Percentiles rank a stretch among this genome's conserved stretches.
phyloP scores from a whole-genome alignment of 1,284 basidiomycete genomes.

The Naganishia sp. region DNA sequence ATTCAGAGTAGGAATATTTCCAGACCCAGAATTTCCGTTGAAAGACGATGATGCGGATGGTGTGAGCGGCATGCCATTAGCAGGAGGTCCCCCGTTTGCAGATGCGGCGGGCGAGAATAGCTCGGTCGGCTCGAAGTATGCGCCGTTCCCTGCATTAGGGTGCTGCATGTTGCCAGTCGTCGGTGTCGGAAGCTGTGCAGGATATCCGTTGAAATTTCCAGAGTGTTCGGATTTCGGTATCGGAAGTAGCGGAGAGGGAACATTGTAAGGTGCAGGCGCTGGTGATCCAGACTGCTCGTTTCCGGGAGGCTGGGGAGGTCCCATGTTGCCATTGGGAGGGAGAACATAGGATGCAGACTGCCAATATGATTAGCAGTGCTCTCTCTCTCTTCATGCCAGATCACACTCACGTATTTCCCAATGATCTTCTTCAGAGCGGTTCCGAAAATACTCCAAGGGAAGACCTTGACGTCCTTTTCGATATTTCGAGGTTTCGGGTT shows the following conservation, averaged over 20 bases:
- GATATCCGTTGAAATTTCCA: conserved; percentile 14
- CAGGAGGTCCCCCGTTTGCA: conserved; percentile 1
- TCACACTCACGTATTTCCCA: conserved; percentile 79
- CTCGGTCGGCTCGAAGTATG: conserved; percentile 26
- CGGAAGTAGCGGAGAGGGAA: conserved; percentile 33
- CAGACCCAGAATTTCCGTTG: conserved; percentile 26
- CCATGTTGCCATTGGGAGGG: conserved; percentile 35
- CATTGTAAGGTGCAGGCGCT: conserved; percentile 26
- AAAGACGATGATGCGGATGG: conserved; percentile 17
- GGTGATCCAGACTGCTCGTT: conserved; percentile 24
- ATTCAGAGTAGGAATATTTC: conserved; percentile 11
- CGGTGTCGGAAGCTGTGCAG: background rate
- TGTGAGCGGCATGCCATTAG: conserved; percentile 11
- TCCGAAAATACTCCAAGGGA: conserved; percentile 81
- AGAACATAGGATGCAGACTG: conserved; percentile 34
- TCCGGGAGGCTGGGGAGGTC: conserved; percentile 26
- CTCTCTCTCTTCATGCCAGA: background rate
- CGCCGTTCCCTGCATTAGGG: conserved; percentile 5
- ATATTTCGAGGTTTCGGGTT: conserved; percentile 93
- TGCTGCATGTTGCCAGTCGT: conserved; percentile 14
- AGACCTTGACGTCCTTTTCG: conserved; percentile 97
- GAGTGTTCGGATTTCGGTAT: conserved; percentile 16
- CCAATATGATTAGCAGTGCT: background rate
- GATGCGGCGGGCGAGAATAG: conserved; percentile 21
- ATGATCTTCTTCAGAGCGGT: conserved; percentile 88